These are phyloP conservation scores for Penicillium sumatraense DNA, from an alignment of 2,329 filamentous ascomycete species.

Conservation along the genomic window DNA sequence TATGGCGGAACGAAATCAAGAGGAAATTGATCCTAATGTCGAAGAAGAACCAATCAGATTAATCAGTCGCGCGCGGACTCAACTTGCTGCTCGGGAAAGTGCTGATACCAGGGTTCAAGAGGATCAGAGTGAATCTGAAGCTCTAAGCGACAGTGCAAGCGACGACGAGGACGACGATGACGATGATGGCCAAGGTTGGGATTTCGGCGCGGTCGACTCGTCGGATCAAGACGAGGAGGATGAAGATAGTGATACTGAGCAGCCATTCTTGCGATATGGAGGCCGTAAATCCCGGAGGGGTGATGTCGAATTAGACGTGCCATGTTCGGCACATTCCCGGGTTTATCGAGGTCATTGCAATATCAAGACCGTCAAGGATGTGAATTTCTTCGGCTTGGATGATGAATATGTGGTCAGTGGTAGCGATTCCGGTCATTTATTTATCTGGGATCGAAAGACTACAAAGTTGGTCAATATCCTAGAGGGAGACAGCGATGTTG, in stretches of 20 bases:
- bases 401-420: constrained; percentile 72
- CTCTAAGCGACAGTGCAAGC: constrained; percentile 27
- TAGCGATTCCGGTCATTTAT: constrained; percentile 68
- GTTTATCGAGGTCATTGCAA: constrained; percentile 69
- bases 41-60: constrained; percentile 50
- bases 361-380: constrained; percentile 69
- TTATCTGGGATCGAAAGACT: constrained; percentile 71
- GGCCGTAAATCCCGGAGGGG: constrained; percentile 54
- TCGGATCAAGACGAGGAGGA: constrained; percentile 32
- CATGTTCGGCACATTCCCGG: constrained; percentile 61
- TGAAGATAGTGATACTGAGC: constrained; percentile 37
- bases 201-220: constrained; percentile 38
- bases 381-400: constrained; percentile 69
- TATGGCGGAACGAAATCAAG: constrained; percentile 50
- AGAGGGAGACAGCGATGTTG: constrained; percentile 70
- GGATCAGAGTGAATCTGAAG: constrained; percentile 21
- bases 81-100: neutral
- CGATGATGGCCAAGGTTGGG: constrained; percentile 37
- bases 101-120: neutral
- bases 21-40: constrained; percentile 53
- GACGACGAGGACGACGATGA: constrained; percentile 36
- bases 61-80: constrained; percentile 32
- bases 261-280: constrained; percentile 53
- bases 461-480: constrained; percentile 66
- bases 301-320: constrained; percentile 58